Percentiles rank a stretch among this genome's conserved stretches.
phyloP scores from a whole-genome alignment of 805 yeast species.

The Saturnispora hagleri region DNA sequence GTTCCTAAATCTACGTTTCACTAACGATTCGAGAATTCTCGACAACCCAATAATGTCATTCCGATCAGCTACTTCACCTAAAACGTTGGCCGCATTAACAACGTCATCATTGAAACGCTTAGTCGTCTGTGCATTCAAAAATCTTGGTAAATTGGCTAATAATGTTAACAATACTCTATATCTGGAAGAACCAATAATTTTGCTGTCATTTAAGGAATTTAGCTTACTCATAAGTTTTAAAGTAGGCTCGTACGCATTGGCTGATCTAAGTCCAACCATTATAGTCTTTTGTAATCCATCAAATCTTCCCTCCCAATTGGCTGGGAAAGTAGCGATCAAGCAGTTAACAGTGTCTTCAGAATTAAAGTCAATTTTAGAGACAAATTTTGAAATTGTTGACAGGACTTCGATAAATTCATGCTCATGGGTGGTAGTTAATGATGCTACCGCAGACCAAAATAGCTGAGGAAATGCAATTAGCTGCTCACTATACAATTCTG shows the following conservation, averaged over 20 bases:
- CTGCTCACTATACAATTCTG: conserved; percentile 70
- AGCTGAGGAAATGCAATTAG: conserved; percentile 84
- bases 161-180: conserved; percentile 63
- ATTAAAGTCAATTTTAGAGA: conserved; percentile 78
- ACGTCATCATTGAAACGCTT: conserved; percentile 43
- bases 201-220: conserved; percentile 57
- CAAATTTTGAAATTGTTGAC: conserved; percentile 71
- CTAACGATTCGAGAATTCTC: conserved; percentile 64
- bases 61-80: conserved; percentile 51
- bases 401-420: conserved; percentile 85
- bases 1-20: conserved; percentile 76
- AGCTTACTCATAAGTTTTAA: conserved; percentile 65
- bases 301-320: conserved; percentile 91
- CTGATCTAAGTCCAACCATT: conserved; percentile 74
- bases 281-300: conserved; percentile 79
- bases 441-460: conserved; percentile 93
- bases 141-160: conserved; percentile 74
- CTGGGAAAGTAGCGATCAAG: conserved; percentile 79
- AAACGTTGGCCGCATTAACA: conserved; percentile 41
- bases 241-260: conserved; percentile 71
- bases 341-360: conserved; percentile 80
- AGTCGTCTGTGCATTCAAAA: conserved; percentile 67
- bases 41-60: conserved; percentile 48
- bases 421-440: conserved; percentile 82
- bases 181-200: conserved; percentile 65